Evolutionary conservation across 1,139 yeast genomes (phyloP), one percentile per base, ranked within the genome.

Genomic region (Zygosaccharomyces pseudobailii): DNA sequence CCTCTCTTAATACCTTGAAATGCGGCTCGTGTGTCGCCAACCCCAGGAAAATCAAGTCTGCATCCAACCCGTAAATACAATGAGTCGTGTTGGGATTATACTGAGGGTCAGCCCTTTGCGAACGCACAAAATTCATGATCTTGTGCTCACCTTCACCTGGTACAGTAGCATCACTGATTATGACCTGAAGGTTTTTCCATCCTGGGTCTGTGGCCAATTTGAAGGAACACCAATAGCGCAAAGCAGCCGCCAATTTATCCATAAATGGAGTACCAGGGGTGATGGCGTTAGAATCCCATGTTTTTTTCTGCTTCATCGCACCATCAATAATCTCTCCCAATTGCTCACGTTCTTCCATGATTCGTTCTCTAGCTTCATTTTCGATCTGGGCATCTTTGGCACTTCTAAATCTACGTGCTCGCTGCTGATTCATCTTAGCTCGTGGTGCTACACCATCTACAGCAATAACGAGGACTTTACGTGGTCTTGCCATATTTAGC

Each of bases 111-210:
- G 89, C 81, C 65, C 96, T 79, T 68, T 87, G 88, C 43, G 84
- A 76, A 59, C 98, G 80, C 57, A 94, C 87, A 62, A 85, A 89
- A 56, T 86, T 87, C 98, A 92, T 94, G 58, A 92, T 84, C 66
- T 92, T 92, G 72, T 92, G 99, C 69, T 92, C 99, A 63, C 99
- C 99, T 73, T 92, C 99, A 50, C 99, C 99, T 1, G 99, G 98
- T 9, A 90, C 97, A 28, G 95, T 92, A 43, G 95, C 96, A 58
- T 95, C 99, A 63, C 96, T 86, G 42, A 92, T 80, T 33, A 92
- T 80, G 25, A 92, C 84, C 59, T 87, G 90, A 39, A 92, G 72
- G 45, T 82, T 75, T 40, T 84, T 85, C 98, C 98, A 92, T 40
- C 89, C 89, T 2, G 96, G 85, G 65, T 92, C 99, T 34, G 79